Evolutionary conservation across 2,329 filamentous ascomycete species (phyloP).

Genomic region (Lachnellula hyalina): DNA sequence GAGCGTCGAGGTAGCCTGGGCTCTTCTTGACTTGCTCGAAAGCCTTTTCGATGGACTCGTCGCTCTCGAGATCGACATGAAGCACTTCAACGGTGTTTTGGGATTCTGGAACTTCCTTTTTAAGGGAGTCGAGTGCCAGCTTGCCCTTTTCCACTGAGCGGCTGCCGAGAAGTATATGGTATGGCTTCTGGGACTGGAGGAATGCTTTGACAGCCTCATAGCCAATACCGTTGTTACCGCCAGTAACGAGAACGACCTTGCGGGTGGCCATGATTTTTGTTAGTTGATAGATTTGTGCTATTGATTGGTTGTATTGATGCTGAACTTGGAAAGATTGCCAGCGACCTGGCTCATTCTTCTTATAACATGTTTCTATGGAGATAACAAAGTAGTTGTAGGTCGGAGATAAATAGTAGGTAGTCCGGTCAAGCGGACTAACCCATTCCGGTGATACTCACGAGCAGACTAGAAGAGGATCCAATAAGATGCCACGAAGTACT

Average conservation of each 20-base stretch:
- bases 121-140: constrained; percentile 32
- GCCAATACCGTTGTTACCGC: constrained; percentile 40
- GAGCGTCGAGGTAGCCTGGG: constrained; percentile 14
- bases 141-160: constrained; percentile 34
- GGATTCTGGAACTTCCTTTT: constrained; percentile 28
- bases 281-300: too few species aligned
- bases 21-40: constrained; percentile 13
- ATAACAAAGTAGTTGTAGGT: too few species aligned
- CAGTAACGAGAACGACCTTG: constrained; percentile 35
- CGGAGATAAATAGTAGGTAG: too few species aligned
- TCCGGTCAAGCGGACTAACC: too few species aligned
- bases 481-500: too few species aligned
- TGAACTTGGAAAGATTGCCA: too few species aligned
- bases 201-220: constrained; percentile 38
- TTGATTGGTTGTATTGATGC: too few species aligned
- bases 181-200: constrained; percentile 32
- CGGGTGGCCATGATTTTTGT: constrained; percentile 3
- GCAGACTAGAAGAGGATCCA: too few species aligned
- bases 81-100: constrained; percentile 21
- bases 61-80: constrained; percentile 20
- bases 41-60: constrained; percentile 22
- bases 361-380: too few species aligned
- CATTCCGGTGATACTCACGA: too few species aligned
- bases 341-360: too few species aligned
- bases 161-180: constrained; percentile 37